Conservation (phyloP, 805 yeast genomes). For the Starmerella ratchasimensis region DNA sequence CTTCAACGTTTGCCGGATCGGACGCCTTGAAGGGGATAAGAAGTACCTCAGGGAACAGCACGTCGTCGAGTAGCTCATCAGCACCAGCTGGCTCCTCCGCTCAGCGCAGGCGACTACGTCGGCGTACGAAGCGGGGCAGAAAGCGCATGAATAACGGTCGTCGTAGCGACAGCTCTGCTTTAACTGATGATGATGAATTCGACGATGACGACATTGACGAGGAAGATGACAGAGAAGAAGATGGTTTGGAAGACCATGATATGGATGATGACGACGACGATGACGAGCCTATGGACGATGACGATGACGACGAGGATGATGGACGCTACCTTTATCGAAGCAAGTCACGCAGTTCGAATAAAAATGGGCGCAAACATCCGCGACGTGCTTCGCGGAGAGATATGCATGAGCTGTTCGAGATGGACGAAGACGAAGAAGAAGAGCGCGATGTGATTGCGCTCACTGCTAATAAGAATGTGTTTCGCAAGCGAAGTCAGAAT, state of each 20-base stretch:
- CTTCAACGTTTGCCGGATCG: no score
- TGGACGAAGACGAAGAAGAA: slow-evolving; percentile 26
- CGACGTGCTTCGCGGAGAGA: slow-evolving; percentile 3
- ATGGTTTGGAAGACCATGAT: slow-evolving; percentile 1
- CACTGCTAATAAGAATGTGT: slow-evolving; percentile 96
- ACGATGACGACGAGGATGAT: neutral
- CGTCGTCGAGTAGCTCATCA: no score
- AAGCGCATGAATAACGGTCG: neutral
- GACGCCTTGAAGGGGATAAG: no score
- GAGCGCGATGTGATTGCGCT: slow-evolving; percentile 53
- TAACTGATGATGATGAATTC: neutral
- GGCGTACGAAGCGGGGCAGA: no score
- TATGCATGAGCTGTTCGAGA: slow-evolving; percentile 4
- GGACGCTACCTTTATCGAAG: neutral
- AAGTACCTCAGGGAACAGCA: no score
- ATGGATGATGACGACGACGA: neutral
- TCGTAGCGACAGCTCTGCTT: neutral
- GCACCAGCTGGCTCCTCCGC: no score
- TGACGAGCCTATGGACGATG: slow-evolving; percentile 4
- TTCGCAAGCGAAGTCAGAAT: slow-evolving; percentile 47
- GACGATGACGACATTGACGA: neutral
- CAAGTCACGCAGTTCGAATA: neutral
- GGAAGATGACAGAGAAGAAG: neutral
- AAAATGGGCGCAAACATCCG: slow-evolving; percentile 3
- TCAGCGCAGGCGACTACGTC: no score